Conservation (phyloP, 2,329 filamentous ascomycete species). For the Lasiodiplodia citricola region DNA sequence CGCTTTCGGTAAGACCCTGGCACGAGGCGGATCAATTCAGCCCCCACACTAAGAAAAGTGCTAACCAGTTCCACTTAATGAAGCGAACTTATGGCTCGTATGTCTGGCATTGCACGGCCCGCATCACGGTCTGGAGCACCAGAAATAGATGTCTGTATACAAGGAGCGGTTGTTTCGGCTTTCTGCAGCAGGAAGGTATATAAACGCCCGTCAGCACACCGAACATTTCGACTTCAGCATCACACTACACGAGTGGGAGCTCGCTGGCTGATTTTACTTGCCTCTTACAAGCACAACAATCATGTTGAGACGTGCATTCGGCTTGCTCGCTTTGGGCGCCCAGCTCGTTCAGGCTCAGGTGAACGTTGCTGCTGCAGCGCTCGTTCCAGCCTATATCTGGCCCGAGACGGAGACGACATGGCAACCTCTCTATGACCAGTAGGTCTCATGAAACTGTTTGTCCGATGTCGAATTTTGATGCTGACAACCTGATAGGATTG, state of each 20-base stretch:
- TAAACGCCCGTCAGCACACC: neutral
- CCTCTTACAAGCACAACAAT: neutral
- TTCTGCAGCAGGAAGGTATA: neutral
- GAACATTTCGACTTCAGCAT: neutral
- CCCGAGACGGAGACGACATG: neutral
- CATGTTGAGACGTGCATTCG: slow-evolving; percentile 1
- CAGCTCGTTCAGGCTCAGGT: neutral
- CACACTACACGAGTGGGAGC: neutral
- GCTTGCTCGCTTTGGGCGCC: neutral
- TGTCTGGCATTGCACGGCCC: neutral
- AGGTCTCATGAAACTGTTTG: no score
- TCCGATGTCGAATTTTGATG: no score
- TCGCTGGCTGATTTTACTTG: neutral
- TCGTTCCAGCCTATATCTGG: slow-evolving; percentile 9
- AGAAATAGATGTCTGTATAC: neutral
- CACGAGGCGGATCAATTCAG: neutral
- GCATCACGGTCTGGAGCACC: neutral
- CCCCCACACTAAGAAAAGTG: slow-evolving; percentile 5
- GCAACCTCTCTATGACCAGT: slow-evolving; percentile 9
- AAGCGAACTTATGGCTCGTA: neutral
- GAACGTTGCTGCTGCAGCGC: neutral
- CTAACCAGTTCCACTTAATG: neutral
- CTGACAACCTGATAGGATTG: neutral
- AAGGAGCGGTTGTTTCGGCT: neutral
- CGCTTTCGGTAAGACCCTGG: neutral